Conservation (phyloP, 2,329 filamentous ascomycete species). For the Epichloe scottii region DNA sequence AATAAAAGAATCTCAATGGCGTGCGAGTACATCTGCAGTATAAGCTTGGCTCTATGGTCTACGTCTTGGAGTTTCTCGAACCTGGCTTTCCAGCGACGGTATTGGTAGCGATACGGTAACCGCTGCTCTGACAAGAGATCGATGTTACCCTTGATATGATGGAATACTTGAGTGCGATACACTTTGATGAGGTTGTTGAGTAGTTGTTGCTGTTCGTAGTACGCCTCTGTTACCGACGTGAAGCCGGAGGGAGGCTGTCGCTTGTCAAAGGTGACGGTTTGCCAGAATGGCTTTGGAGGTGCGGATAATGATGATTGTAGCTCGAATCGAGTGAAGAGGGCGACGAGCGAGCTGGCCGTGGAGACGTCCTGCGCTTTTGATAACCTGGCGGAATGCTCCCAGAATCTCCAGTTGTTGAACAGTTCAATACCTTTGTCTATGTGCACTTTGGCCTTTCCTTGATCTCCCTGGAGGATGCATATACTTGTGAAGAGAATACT, state of each 20-base stretch:
- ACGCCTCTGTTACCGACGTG: neutral
- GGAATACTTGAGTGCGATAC: neutral
- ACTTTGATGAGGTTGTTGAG: slow-evolving; percentile 2
- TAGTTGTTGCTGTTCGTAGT: slow-evolving; percentile 3
- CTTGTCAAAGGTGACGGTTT: slow-evolving; percentile 1
- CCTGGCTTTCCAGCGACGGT: slow-evolving; percentile 4
- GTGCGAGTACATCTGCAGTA: slow-evolving; percentile 2
- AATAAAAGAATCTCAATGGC: slow-evolving; percentile 1
- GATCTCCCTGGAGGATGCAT: slow-evolving; percentile 8
- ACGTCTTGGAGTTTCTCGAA: slow-evolving; percentile 3
- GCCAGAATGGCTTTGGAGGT: slow-evolving; percentile 1
- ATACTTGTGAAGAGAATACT: slow-evolving; percentile 7
- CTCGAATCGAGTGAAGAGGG: slow-evolving; percentile 8
- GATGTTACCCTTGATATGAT: neutral
- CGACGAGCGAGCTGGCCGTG: slow-evolving; percentile 4
- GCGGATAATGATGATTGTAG: slow-evolving; percentile 1
- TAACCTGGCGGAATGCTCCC: slow-evolving; percentile 2
- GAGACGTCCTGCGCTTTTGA: neutral
- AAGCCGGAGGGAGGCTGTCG: neutral
- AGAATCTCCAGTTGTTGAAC: slow-evolving; percentile 7
- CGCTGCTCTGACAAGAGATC: neutral
- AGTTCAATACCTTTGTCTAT: slow-evolving; percentile 5
- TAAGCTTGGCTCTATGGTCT: neutral
- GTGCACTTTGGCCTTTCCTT: slow-evolving; percentile 7
- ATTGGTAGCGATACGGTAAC: slow-evolving; percentile 1